A percentile compares a stretch with the other conserved stretches of the same genome.
Conservation (phyloP, 768 basidiomycete genomes). For the Phylloporus sp. region DNA sequence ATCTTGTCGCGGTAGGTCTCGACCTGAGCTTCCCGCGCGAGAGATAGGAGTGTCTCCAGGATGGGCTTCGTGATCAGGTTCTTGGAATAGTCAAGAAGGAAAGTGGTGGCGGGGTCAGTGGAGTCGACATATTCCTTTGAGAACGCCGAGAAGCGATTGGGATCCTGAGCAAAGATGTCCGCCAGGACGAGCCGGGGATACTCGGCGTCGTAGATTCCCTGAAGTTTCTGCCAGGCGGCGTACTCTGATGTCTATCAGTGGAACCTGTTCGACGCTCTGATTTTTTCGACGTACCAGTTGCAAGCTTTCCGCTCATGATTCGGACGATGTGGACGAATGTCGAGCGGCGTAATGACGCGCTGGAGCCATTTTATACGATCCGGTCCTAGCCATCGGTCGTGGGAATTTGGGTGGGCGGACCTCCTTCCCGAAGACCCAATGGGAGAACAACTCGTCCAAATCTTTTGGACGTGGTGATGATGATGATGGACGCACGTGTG, state of each 20-base stretch:
- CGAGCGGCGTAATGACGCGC: neutral
- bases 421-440: neutral
- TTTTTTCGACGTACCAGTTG: constrained; percentile 41
- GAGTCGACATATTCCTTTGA: constrained; percentile 68
- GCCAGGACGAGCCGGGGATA: constrained; percentile 74
- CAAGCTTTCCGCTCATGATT: constrained; percentile 60
- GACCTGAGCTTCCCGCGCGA: constrained; percentile 82
- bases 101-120: constrained; percentile 61
- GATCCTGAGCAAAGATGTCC: constrained; percentile 89
- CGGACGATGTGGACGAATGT: constrained; percentile 4
- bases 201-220: constrained; percentile 72
- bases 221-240: constrained; percentile 85
- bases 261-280: neutral
- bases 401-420: constrained; percentile 14
- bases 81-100: constrained; percentile 96
- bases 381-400: constrained; percentile 12
- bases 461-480: no score
- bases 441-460: no score
- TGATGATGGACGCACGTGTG: no score
- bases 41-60: constrained; percentile 66
- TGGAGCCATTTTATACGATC: constrained; percentile 13
- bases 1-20: constrained; percentile 85
- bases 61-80: constrained; percentile 89
- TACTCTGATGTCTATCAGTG: constrained; percentile 56
- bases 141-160: constrained; percentile 81